These are phyloP conservation scores for Incumbomyces lentus DNA, from an alignment of 2,329 filamentous ascomycete species.

Conservation along the genomic window DNA sequence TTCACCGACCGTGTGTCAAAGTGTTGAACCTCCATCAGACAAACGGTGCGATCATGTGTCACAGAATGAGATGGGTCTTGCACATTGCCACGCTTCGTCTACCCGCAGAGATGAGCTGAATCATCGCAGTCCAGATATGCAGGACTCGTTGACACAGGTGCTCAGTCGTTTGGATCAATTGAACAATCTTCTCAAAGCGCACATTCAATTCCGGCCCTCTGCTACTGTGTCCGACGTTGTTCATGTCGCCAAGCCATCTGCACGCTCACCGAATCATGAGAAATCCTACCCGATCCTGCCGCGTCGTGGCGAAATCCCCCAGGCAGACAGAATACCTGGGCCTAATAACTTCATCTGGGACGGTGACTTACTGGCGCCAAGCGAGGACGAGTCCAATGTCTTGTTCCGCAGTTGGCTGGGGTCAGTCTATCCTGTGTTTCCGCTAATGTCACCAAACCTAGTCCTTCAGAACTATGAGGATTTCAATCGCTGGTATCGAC, in stretches of 20 bases:
- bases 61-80: too few species aligned
- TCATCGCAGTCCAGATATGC: background rate
- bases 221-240: too few species aligned
- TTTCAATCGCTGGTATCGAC: conserved; percentile 36
- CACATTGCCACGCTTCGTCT: too few species aligned
- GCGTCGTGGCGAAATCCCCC: background rate
- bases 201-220: background rate
- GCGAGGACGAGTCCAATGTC: conserved; percentile 31
- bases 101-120: too few species aligned
- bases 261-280: too few species aligned
- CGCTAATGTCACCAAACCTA: conserved; percentile 35
- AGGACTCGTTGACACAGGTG: background rate
- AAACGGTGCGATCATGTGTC: background rate
- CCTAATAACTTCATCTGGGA: background rate
- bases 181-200: conserved; percentile 13
- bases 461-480: conserved; percentile 31
- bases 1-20: background rate
- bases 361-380: background rate
- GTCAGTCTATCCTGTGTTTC: conserved; percentile 36
- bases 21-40: background rate
- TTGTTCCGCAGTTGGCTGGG: conserved; percentile 39
- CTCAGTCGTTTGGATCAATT: conserved; percentile 13
- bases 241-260: too few species aligned
- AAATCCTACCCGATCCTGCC: too few species aligned
- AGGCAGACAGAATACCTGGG: background rate